phyloP scores from a whole-genome alignment of 805 yeast genomes.

The Candida stauntonica region DNA sequence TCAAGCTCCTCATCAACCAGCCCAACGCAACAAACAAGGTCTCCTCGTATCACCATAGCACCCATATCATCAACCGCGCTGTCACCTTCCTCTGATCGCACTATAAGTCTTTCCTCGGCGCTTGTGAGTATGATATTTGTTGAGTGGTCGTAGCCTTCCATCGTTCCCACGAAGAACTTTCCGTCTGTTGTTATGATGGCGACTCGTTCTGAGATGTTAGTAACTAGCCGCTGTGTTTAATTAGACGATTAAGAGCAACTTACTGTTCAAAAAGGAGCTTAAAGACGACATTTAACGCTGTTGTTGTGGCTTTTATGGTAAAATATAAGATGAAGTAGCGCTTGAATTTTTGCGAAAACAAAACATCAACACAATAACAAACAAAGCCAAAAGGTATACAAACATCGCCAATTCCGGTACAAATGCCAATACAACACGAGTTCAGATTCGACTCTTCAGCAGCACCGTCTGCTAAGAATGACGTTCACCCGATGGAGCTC shows the following conservation, averaged over 20 bases:
- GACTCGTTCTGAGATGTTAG: constrained; percentile 37
- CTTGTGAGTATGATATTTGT: constrained; percentile 54
- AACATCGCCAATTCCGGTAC: no score
- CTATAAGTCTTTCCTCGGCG: constrained; percentile 48
- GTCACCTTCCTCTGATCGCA: constrained; percentile 26
- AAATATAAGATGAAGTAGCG: no score
- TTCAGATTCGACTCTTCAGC: constrained; percentile 16
- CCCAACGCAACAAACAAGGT: constrained; percentile 53
- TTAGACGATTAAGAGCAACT: constrained; percentile 4
- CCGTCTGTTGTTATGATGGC: constrained; percentile 58
- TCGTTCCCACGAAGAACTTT: constrained; percentile 41
- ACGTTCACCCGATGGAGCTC: constrained; percentile 56
- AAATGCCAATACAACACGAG: constrained; percentile 15
- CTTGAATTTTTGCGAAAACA: no score
- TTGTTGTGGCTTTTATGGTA: no score
- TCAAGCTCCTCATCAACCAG: constrained; percentile 42
- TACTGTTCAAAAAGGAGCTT: constrained; percentile 23
- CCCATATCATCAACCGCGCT: constrained; percentile 36
- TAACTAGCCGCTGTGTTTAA: not conserved
- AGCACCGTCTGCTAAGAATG: constrained; percentile 13
- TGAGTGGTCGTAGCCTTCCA: constrained; percentile 61
- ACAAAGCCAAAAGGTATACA: no score
- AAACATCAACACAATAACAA: not conserved
- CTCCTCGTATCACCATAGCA: constrained; percentile 52
- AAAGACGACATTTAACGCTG: constrained; percentile 19